These are phyloP conservation scores for Chaetoceros tenuissimus DNA, from an alignment of 108 stramenopile species.

Conservation along the genomic window DNA sequence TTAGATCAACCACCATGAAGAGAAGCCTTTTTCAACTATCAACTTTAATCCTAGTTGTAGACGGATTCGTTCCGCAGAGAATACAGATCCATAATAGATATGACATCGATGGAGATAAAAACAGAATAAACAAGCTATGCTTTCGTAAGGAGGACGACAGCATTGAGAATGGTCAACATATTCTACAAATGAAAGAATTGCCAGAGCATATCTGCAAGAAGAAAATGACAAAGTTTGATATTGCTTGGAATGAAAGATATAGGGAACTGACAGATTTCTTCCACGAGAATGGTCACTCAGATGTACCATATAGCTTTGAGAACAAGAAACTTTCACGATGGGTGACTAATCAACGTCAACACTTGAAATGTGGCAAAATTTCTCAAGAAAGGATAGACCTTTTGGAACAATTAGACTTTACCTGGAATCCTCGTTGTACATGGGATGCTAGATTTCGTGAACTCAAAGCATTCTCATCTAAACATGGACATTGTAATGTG, in stretches of 20 bases:
- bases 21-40: too few species aligned
- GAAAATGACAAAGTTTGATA: background rate
- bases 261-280: background rate
- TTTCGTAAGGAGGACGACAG: too few species aligned
- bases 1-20: too few species aligned
- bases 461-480: slow-evolving; percentile 13
- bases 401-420: slow-evolving; percentile 42
- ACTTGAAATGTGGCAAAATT: slow-evolving; percentile 10
- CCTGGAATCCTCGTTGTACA: slow-evolving; percentile 26
- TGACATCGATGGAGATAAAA: too few species aligned
- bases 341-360: slow-evolving; percentile 4
- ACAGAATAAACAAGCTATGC: too few species aligned
- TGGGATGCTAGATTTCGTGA: slow-evolving; percentile 12
- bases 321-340: background rate
- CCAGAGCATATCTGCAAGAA: background rate
- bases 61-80: too few species aligned
- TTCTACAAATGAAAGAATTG: too few species aligned
- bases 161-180: too few species aligned
- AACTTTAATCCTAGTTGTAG: too few species aligned
- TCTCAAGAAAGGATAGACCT: slow-evolving; percentile 39
- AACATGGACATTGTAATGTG: slow-evolving; percentile 26
- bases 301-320: background rate
- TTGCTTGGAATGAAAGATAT: background rate
- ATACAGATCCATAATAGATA: too few species aligned
- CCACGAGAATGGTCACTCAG: background rate